Evolutionary conservation across 305 asterid genomes (phyloP).

Genomic region (Solanum aculeatissimum): DNA sequence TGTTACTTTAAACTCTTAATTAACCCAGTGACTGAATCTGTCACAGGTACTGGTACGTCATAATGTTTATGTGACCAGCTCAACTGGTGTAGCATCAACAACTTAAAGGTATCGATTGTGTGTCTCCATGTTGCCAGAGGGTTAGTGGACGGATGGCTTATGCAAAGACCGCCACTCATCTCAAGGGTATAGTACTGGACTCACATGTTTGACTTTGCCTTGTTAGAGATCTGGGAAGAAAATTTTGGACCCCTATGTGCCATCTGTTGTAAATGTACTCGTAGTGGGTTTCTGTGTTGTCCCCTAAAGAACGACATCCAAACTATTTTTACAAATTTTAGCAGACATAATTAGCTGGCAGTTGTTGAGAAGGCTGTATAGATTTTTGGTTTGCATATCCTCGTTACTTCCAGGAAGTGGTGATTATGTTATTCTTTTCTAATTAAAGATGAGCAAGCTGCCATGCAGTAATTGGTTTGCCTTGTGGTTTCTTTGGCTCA

Average conservation of each 20-base stretch:
- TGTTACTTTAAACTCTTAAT: background rate
- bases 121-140: constrained; percentile 56
- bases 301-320: background rate
- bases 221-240: background rate
- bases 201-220: background rate
- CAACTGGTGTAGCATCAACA: background rate
- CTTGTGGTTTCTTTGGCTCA: background rate
- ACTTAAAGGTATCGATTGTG: background rate
- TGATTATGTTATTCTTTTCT: background rate
- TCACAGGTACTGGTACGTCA: constrained; percentile 14
- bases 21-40: background rate
- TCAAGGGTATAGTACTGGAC: constrained; percentile 34
- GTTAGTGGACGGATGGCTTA: constrained; percentile 64
- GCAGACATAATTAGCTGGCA: background rate
- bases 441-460: background rate
- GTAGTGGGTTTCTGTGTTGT: background rate
- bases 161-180: constrained; percentile 23
- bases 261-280: background rate
- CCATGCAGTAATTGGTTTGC: background rate
- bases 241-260: background rate
- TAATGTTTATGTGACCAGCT: constrained; percentile 2
- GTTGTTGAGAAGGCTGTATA: background rate
- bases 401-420: background rate
- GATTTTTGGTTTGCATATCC: background rate
- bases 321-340: background rate